phyloP scores from a whole-genome alignment of 2,329 filamentous ascomycete genomes.

The Stachybotrys elegans region DNA sequence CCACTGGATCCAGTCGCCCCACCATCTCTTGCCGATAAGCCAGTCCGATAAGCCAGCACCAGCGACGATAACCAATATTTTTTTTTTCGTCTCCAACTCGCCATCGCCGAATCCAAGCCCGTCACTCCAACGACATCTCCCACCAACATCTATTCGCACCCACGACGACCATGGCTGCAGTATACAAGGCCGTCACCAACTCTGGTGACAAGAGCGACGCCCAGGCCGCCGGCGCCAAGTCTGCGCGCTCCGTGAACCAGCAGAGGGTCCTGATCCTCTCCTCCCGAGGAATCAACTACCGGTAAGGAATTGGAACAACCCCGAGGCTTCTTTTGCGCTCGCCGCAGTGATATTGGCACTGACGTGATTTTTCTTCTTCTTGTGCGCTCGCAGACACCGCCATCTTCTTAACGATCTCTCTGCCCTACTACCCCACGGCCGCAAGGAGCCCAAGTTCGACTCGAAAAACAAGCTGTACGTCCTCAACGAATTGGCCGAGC shows the following conservation, averaged over 20 bases:
- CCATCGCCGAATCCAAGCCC: too few species aligned
- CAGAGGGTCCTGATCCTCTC: conserved; percentile 84
- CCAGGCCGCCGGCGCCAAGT: conserved; percentile 42
- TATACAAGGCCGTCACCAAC: conserved; percentile 72
- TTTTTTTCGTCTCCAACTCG: too few species aligned
- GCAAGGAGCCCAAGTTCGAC: conserved; percentile 95
- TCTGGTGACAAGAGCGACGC: conserved; percentile 44
- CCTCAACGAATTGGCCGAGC: conserved; percentile 68
- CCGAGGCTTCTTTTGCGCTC: background rate
- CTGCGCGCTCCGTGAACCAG: too few species aligned
- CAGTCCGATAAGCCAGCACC: too few species aligned
- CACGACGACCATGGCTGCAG: conserved; percentile 61
- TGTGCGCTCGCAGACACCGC: conserved; percentile 60
- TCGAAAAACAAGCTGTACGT: conserved; percentile 84
- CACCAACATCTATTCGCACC: too few species aligned
- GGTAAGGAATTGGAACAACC: conserved; percentile 42
- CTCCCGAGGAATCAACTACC: conserved; percentile 85
- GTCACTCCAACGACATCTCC: too few species aligned
- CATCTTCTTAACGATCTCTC: conserved; percentile 89
- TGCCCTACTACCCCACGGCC: conserved; percentile 81
- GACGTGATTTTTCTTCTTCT: too few species aligned
- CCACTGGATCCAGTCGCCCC: too few species aligned
- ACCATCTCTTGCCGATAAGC: too few species aligned
- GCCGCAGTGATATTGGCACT: too few species aligned
- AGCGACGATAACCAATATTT: too few species aligned